phyloP scores from a whole-genome alignment of 495 filamentous ascomycete genomes.

The Hypoxylon lenormandii region DNA sequence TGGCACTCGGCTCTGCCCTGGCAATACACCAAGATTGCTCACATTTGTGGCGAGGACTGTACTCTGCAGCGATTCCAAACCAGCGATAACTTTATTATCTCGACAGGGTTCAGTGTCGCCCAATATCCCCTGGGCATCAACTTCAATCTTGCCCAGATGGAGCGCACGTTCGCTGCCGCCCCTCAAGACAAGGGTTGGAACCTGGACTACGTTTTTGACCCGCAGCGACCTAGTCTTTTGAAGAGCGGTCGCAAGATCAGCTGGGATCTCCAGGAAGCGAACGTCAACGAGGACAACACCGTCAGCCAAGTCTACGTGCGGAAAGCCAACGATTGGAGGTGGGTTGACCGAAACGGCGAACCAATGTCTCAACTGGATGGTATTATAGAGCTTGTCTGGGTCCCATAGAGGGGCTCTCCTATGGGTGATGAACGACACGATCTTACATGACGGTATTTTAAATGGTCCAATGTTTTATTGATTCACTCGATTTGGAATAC shows the following conservation, averaged over 20 bases:
- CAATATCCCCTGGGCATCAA: slow-evolving; percentile 69
- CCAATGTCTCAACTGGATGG: slow-evolving; percentile 63
- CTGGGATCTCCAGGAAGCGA: slow-evolving; percentile 66
- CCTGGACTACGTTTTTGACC: slow-evolving; percentile 64
- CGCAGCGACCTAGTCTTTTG: slow-evolving; percentile 60
- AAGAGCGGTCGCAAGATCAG: slow-evolving; percentile 64
- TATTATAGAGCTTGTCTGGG: slow-evolving; percentile 66
- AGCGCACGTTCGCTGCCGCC: slow-evolving; percentile 72
- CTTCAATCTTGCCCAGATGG: slow-evolving; percentile 72
- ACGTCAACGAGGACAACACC: slow-evolving; percentile 55
- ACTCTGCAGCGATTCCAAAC: slow-evolving; percentile 75
- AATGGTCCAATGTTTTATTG: slow-evolving; percentile 40
- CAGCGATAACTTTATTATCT: slow-evolving; percentile 71
- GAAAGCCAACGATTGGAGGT: slow-evolving; percentile 62
- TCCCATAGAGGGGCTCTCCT: slow-evolving; percentile 49
- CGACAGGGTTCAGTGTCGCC: slow-evolving; percentile 74
- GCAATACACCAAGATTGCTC: slow-evolving; percentile 73
- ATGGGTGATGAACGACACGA: slow-evolving; percentile 43
- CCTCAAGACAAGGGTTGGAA: slow-evolving; percentile 67
- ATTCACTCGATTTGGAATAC: slow-evolving; percentile 36
- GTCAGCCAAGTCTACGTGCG: slow-evolving; percentile 63
- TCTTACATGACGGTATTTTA: slow-evolving; percentile 45
- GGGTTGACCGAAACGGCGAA: slow-evolving; percentile 58
- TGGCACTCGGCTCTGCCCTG: slow-evolving; percentile 67
- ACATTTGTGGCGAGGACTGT: slow-evolving; percentile 72